Conservation (phyloP, 2,329 filamentous ascomycete species). For the Pezicula radicicola region DNA sequence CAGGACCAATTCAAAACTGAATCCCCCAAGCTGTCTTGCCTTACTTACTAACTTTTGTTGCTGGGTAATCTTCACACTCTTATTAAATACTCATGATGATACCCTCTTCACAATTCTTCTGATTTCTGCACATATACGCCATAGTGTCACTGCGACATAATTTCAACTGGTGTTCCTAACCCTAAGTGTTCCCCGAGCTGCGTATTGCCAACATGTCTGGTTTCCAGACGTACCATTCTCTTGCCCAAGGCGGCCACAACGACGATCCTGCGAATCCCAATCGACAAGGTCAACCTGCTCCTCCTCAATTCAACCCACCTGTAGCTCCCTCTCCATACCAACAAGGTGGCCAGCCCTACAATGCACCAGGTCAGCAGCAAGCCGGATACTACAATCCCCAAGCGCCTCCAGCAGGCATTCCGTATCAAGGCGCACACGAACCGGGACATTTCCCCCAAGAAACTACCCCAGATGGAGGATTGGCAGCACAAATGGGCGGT, state of each 20-base stretch:
- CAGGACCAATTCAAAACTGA: too few species aligned
- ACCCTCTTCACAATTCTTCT: too few species aligned
- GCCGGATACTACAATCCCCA: slow-evolving; percentile 24
- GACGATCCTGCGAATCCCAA: slow-evolving; percentile 54
- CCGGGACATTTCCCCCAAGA: slow-evolving; percentile 28
- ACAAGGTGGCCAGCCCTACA: slow-evolving; percentile 18
- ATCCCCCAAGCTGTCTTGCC: too few species aligned
- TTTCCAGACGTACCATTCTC: slow-evolving; percentile 52
- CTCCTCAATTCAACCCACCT: slow-evolving; percentile 55
- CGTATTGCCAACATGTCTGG: slow-evolving; percentile 44
- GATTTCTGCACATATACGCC: not conserved
- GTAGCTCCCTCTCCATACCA: slow-evolving; percentile 50
- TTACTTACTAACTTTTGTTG: too few species aligned
- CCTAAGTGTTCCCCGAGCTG: not conserved
- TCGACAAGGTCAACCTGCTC: slow-evolving; percentile 44
- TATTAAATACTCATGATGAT: too few species aligned
- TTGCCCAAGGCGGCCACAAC: slow-evolving; percentile 52
- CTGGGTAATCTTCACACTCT: too few species aligned
- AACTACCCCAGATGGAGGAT: slow-evolving; percentile 40
- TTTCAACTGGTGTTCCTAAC: not conserved
- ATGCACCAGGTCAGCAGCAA: slow-evolving; percentile 9
- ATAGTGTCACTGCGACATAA: not conserved
- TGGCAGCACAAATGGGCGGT: slow-evolving; percentile 74
- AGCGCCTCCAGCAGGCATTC: slow-evolving; percentile 13
- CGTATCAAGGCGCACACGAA: slow-evolving; percentile 27